Base-by-base conservation (phyloP, 805 yeast genomes). In the Lipomyces sp. region DNA sequence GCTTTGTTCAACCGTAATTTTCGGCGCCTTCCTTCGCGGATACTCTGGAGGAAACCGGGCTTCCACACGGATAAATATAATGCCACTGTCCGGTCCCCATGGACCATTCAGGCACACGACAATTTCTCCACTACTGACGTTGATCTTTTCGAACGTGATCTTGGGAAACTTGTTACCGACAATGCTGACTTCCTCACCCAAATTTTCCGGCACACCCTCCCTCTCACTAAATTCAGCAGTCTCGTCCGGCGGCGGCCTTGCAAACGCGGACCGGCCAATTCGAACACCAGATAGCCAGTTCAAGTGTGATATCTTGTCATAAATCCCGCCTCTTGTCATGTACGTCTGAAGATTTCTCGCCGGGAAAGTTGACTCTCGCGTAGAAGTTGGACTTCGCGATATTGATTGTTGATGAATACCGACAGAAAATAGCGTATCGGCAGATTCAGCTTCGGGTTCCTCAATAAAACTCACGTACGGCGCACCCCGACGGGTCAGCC, bases 241-340 rank as follows among this genome's bases (percentile, higher is more conserved):
- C 60, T 13, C 62, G 30, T 32, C 62, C 13, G 67, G 24, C 24
- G 24, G 24, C 24, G 24, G 57, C 7, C 59, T 66, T 7, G 76
- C 73, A 64, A 80, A 78, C 3, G 84, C 84, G 7, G 85, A 75
- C 53, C 81, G 79, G 0, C 91, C 91, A 69, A 94, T 85, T 64
- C 92, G 82, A 6, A 94, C 96, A 60, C 98, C 98, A 0, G 97
- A 88, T 50, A 96, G 87, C 98, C 98, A 94, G 69, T 89, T 87
- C 67, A 94, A 79, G 74, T 91, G 96, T 71, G 88, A 87, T 37
- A 85, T 80, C 83, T 71, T 57, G 35, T 66, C 67, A 6, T 64
- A 57, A 48, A 60, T 64, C 8, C 63, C 62, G 10, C 70, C 68
- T 2, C 70, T 37, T 6, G 73, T 70, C 73, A 70, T 70, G 48